Conservation (phyloP, 768 basidiomycete species). For the Candolleomyces aberdarensis region DNA sequence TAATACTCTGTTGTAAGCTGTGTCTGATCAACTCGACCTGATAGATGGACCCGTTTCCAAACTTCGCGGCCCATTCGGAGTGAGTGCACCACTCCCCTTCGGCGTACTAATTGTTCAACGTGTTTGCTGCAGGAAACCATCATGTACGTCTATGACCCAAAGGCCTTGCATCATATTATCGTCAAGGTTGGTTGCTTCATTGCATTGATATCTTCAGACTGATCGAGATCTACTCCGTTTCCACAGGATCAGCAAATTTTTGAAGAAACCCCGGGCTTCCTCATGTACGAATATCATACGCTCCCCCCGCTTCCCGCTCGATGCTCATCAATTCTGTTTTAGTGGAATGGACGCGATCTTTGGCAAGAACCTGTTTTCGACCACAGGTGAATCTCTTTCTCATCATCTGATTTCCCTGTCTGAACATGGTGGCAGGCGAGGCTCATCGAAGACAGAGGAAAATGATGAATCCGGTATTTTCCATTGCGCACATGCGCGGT, state of each 20-base stretch:
- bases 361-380: slow-evolving; percentile 17
- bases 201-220: no score
- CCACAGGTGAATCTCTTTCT: slow-evolving; percentile 13
- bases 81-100: slow-evolving; percentile 5
- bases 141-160: slow-evolving; percentile 44
- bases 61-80: slow-evolving; percentile 34
- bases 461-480: slow-evolving; percentile 35
- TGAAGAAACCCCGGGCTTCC: slow-evolving; percentile 22
- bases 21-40: not conserved
- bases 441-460: slow-evolving; percentile 37
- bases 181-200: slow-evolving; percentile 31
- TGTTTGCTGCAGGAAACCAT: slow-evolving; percentile 20
- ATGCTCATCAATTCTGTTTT: not conserved
- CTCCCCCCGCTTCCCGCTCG: no score
- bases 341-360: slow-evolving; percentile 18
- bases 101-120: not conserved
- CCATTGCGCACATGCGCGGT: slow-evolving; percentile 27
- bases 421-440: slow-evolving; percentile 23
- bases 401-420: not conserved
- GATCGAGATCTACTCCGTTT: no score
- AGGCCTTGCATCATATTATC: slow-evolving; percentile 42
- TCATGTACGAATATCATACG: slow-evolving; percentile 14
- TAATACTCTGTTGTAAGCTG: not conserved
- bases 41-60: slow-evolving; percentile 30
- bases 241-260: slow-evolving; percentile 27